Evolutionary conservation across 768 basidiomycete genomes (phyloP).

Genomic region (Dacryopinax spathularia): DNA sequence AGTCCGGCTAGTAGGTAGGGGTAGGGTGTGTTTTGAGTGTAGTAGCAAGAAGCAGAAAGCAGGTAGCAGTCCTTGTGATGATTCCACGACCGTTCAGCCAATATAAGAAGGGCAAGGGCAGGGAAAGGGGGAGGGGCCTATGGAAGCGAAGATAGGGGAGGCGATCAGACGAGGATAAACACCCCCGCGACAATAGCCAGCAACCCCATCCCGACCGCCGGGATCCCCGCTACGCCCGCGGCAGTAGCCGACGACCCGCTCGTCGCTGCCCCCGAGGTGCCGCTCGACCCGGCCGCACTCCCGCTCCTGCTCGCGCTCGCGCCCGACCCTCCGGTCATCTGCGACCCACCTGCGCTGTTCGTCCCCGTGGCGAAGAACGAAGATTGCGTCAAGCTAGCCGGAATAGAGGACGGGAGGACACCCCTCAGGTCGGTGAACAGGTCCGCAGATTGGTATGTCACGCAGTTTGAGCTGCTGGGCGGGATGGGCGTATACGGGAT

Average conservation of each 20-base stretch:
- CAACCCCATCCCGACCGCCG: neutral
- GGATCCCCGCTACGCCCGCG: neutral
- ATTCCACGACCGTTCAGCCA: too few species aligned
- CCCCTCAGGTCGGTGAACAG: neutral
- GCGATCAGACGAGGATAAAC: neutral
- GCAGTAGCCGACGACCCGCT: neutral
- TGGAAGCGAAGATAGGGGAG: neutral
- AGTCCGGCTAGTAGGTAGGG: too few species aligned
- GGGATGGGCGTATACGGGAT: slow-evolving; percentile 2
- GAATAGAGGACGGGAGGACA: neutral
- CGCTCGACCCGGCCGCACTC: neutral
- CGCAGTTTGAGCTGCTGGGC: neutral
- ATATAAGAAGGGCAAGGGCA: too few species aligned
- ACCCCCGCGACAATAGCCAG: neutral
- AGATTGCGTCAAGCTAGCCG: neutral
- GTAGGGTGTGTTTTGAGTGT: too few species aligned
- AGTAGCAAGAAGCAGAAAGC: too few species aligned
- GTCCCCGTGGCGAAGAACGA: neutral
- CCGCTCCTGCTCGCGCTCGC: neutral
- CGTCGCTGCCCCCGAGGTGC: neutral
- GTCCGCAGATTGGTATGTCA: neutral
- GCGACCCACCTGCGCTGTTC: too few species aligned
- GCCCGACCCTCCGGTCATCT: neutral
- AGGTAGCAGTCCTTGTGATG: too few species aligned
- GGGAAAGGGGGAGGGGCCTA: too few species aligned